Evolutionary conservation across 768 basidiomycete genomes (phyloP), one percentile per base, ranked within the genome.

Genomic region (Mycena vulgaris): DNA sequence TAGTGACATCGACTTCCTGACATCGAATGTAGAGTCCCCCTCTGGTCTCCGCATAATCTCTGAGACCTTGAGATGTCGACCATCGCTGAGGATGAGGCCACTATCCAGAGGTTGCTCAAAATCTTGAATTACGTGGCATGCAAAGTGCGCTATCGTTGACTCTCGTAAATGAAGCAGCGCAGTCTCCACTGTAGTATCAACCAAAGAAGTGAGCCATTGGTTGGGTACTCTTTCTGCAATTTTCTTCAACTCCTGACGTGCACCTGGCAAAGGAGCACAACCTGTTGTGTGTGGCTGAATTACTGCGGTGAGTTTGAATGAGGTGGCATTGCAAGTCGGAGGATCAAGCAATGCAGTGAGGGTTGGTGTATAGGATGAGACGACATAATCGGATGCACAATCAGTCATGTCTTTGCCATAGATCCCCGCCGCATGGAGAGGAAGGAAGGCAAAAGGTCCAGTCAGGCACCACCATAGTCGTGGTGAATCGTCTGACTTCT

Each of bases 11-110:
- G 17, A 3, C 11, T 35, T 55, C 35, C 33, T 21, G 14, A 9
- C 14, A 30, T 14, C 51, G 14, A 52, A 3, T 30, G 27, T 8
- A 37, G 7, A 8, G 21, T 35, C 23, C 5, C 17, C 17, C 49
- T 35, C 53, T 21, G 30, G 33, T 37, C 56, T 56, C 63, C 74
- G 47, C 66, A 81, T 78, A 17, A 80, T 74, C 31, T 70, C 69
- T 0, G 77, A 72, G 3, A 80, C 57, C 39, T 42, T 25, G 8
- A 71, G 62, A 47, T 40, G 33, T 27, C 75, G 69, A 60, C 76
- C 74, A 52, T 68, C 65, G 31, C 75, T n/a, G n/a, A n/a, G n/a
- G n/a, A n/a, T n/a, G n/a, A n/a, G n/a, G n/a, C n/a, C n/a, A n/a
- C n/a, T n/a, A n/a, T n/a, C n/a, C n/a, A n/a, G n/a, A n/a, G n/a